These are phyloP conservation scores for Pyrenochaeta sp. DNA, from an alignment of 2,329 filamentous ascomycete genomes.

Conservation along the genomic window DNA sequence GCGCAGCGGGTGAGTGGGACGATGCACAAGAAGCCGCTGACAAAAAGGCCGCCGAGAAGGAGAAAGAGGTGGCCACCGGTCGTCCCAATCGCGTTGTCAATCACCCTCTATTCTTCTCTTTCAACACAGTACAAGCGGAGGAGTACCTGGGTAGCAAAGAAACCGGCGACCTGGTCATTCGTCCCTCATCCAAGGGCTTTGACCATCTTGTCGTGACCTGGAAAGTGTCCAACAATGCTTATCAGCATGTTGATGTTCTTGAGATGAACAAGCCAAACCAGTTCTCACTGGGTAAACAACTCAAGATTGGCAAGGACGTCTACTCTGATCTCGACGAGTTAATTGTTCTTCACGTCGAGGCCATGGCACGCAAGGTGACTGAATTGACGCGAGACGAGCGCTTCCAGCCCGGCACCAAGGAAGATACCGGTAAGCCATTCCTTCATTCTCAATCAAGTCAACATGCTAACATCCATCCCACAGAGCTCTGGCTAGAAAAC, in stretches of 20 bases:
- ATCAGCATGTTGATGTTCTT: conserved; percentile 95
- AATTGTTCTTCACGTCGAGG: conserved; percentile 96
- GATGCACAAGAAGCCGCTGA: conserved; percentile 80
- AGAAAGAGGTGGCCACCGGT: conserved; percentile 85
- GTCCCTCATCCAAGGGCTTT: conserved; percentile 91
- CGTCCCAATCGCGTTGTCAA: conserved; percentile 95
- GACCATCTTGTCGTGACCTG: conserved; percentile 96
- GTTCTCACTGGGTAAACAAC: conserved; percentile 85
- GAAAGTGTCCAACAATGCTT: conserved; percentile 97
- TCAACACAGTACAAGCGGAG: conserved; percentile 90
- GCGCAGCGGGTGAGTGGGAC: conserved; percentile 85
- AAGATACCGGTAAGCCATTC: conserved; percentile 77
- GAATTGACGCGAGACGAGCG: conserved; percentile 96
- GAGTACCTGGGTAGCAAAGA: conserved; percentile 89
- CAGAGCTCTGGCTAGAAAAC: conserved; percentile 93
- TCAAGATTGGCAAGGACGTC: conserved; percentile 88
- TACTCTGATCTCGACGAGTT: conserved; percentile 97
- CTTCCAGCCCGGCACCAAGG: conserved; percentile 81
- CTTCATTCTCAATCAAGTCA: neutral
- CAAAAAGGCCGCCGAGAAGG: conserved; percentile 76
- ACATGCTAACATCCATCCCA: neutral
- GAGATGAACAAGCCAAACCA: conserved; percentile 98
- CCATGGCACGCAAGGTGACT: conserved; percentile 96
- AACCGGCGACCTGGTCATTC: conserved; percentile 89
- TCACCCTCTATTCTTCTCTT: conserved; percentile 92